phyloP scores from a whole-genome alignment of 169 alveolate genomes.

The Plasmodium yoelii region DNA sequence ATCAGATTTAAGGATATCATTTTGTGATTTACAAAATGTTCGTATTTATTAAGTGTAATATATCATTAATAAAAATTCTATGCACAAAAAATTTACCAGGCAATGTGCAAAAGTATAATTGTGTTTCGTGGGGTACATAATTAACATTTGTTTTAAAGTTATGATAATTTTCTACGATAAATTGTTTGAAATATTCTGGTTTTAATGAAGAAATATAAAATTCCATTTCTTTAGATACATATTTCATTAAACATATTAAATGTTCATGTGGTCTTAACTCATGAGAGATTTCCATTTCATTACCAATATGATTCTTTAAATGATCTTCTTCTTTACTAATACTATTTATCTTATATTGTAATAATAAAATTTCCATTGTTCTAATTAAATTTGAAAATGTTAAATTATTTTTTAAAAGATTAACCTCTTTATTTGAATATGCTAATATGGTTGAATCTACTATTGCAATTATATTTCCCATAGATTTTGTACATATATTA shows the following conservation, averaged over 20 bases:
- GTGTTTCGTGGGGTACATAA: background rate
- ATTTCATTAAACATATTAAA: constrained; percentile 46
- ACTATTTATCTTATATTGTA: constrained; percentile 1
- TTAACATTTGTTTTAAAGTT: background rate
- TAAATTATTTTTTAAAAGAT: background rate
- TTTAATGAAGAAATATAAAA: constrained; percentile 6
- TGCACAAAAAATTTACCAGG: constrained; percentile 28
- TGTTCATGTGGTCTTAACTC: background rate
- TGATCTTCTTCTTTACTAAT: background rate
- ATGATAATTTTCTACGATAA: constrained; percentile 28
- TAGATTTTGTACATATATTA: constrained; percentile 3
- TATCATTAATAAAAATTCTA: background rate
- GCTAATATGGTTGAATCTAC: background rate
- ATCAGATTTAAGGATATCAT: no score
- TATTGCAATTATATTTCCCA: constrained; percentile 1
- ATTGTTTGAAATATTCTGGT: background rate
- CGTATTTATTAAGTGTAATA: constrained; percentile 6
- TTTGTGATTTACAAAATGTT: background rate
- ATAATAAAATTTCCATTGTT: constrained; percentile 15
- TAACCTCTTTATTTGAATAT: background rate
- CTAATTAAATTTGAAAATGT: constrained; percentile 39
- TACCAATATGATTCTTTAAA: background rate
- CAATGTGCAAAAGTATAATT: constrained; percentile 20
- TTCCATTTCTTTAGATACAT: constrained; percentile 21
- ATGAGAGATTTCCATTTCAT: background rate